These are phyloP conservation scores for Oryza longistaminata DNA, from an alignment of 176 grass and related monocot species.

Conservation along the genomic window DNA sequence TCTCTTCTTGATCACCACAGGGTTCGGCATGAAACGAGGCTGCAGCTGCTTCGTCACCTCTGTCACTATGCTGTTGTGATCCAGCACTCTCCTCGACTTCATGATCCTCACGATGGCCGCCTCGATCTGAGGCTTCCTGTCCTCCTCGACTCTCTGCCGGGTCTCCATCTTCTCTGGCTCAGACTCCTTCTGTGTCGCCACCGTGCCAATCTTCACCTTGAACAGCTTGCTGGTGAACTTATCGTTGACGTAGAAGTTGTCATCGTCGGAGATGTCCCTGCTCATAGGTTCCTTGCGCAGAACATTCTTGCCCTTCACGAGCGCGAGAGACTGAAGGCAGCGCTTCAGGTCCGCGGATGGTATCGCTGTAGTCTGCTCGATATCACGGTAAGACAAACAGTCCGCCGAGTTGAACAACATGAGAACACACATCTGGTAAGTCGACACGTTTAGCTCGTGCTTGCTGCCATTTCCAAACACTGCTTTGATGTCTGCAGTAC, in stretches of 20 bases:
- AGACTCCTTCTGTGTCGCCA: conserved; percentile 63
- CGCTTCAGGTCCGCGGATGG: conserved; percentile 67
- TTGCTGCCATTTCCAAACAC: conserved; percentile 73
- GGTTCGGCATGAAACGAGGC: conserved; percentile 78
- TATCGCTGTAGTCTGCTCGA: conserved; percentile 70
- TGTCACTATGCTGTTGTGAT: conserved; percentile 67
- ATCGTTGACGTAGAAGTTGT: conserved; percentile 70
- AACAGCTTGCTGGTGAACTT: conserved; percentile 84
- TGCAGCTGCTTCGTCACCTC: conserved; percentile 73
- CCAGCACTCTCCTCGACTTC: conserved; percentile 64
- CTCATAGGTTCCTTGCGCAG: conserved; percentile 89
- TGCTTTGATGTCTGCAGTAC: conserved; percentile 73
- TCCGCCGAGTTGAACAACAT: conserved; percentile 73
- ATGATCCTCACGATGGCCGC: conserved; percentile 71
- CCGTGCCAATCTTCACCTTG: conserved; percentile 84
- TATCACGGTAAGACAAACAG: conserved; percentile 62
- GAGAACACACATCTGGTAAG: conserved; percentile 91
- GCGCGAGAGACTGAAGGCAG: conserved; percentile 79
- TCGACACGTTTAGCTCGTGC: conserved; percentile 84
- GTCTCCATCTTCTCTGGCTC: conserved; percentile 84
- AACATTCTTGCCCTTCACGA: conserved; percentile 84
- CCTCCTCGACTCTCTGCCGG: conserved; percentile 69
- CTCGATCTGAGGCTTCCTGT: conserved; percentile 71
- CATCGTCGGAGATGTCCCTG: conserved; percentile 75
- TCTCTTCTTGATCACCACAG: conserved; percentile 80